These are phyloP conservation scores for Mycena rebaudengoi DNA, from an alignment of 768 basidiomycete species.

Conservation along the genomic window DNA sequence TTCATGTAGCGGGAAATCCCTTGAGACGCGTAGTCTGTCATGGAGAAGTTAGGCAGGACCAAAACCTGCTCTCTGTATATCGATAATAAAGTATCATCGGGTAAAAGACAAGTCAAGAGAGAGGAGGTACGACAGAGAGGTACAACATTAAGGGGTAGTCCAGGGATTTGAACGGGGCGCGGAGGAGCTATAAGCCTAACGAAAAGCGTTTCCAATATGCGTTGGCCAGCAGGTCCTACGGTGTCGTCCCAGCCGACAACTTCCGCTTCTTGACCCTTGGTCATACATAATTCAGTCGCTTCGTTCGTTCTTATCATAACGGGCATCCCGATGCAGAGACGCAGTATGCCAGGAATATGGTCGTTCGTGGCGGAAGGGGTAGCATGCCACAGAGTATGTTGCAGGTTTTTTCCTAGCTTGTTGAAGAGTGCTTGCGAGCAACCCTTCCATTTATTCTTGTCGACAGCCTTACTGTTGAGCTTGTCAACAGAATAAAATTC, in stretches of 20 bases:
- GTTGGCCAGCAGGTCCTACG: no score
- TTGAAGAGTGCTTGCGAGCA: background rate
- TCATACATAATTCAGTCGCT: no score
- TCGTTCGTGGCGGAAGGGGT: conserved; percentile 33
- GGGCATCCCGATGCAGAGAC: conserved; percentile 42
- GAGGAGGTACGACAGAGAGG: no score
- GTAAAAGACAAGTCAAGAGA: no score
- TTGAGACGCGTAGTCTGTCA: conserved; percentile 40
- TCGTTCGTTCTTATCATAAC: conserved; percentile 39
- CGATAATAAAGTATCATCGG: no score
- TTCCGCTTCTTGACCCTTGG: no score
- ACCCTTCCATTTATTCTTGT: background rate
- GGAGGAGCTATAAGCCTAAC: no score
- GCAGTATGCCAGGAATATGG: conserved; percentile 37
- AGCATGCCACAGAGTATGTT: conserved; percentile 31
- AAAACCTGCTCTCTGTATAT: conserved; percentile 31
- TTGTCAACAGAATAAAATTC: conserved; percentile 37
- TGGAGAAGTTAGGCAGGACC: conserved; percentile 35
- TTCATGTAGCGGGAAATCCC: conserved; percentile 38
- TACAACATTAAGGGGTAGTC: no score
- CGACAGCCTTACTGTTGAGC: background rate
- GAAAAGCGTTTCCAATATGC: no score
- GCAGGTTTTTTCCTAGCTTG: conserved; percentile 15
- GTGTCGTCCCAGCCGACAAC: no score
- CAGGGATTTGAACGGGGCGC: no score